phyloP scores from a whole-genome alignment of 2,329 filamentous ascomycete genomes.

The Phialocephala sp. region DNA sequence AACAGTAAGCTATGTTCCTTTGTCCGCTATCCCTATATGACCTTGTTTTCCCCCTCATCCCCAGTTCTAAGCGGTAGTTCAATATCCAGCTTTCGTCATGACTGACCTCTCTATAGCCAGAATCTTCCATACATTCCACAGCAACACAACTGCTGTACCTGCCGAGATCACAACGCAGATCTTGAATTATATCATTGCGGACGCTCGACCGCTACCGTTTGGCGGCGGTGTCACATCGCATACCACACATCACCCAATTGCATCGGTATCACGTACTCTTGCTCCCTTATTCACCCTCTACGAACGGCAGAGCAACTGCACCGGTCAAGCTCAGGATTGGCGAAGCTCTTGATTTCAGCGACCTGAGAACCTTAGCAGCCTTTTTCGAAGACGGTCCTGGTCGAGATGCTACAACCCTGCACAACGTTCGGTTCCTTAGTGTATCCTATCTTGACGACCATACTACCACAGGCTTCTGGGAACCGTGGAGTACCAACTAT shows the following conservation, averaged over 20 bases:
- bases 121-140: conserved; percentile 24
- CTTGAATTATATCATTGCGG: conserved; percentile 26
- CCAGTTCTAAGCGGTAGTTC: not conserved
- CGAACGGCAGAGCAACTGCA: conserved; percentile 18
- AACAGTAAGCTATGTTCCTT: not conserved
- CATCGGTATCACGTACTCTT: too few species aligned
- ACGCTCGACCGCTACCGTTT: conserved; percentile 19
- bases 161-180: conserved; percentile 27
- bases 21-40: not conserved
- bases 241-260: conserved; percentile 16
- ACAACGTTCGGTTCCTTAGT: conserved; percentile 25
- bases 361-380: conserved; percentile 15
- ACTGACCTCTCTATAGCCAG: not conserved
- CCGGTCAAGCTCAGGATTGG: conserved; percentile 26
- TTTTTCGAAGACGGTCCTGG: conserved; percentile 27
- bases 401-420: conserved; percentile 20
- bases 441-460: conserved; percentile 27
- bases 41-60: not conserved
- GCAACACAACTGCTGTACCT: conserved; percentile 24
- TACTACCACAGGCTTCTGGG: conserved; percentile 16
- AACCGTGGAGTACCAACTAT: conserved; percentile 24
- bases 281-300: conserved; percentile 22
- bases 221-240: conserved; percentile 9
- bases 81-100: not conserved
- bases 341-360: conserved; percentile 25